Conservation (phyloP, 345 rosid genomes). For the Ceriops decandra region DNA sequence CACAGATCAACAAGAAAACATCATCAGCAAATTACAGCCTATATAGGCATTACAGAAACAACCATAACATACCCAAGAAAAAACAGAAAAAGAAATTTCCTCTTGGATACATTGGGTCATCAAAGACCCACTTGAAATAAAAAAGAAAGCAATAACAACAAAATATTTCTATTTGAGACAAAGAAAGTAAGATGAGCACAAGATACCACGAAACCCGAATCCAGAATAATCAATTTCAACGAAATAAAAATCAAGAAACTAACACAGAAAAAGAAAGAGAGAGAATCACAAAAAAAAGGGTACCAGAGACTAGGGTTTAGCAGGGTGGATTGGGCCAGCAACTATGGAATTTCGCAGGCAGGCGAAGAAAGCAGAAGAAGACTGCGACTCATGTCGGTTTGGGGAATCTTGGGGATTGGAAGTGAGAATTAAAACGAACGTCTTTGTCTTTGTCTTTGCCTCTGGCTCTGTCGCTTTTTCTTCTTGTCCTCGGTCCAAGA, state of each 20-base stretch:
- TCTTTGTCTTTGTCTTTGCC: background rate
- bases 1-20: background rate
- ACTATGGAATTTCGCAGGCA: background rate
- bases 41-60: background rate
- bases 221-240: background rate
- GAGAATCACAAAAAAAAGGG: background rate
- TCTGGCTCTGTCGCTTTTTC: no score
- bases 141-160: background rate
- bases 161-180: background rate
- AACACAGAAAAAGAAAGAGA: background rate
- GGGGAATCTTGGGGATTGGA: no score
- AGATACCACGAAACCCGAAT: background rate
- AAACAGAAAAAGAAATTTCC: no score
- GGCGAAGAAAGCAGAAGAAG: background rate
- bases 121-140: background rate
- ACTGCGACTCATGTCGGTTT: background rate
- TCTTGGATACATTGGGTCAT: no score
- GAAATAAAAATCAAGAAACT: background rate
- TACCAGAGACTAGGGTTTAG: constrained; percentile 8
- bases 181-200: background rate
- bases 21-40: background rate
- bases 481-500: background rate
- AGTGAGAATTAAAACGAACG: background rate
- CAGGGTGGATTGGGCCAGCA: background rate
- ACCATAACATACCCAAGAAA: background rate